A percentile compares a stretch with the other conserved stretches of the same genome.
Conservation (phyloP, 2,329 filamentous ascomycete species). For the Pyrenophora teres region DNA sequence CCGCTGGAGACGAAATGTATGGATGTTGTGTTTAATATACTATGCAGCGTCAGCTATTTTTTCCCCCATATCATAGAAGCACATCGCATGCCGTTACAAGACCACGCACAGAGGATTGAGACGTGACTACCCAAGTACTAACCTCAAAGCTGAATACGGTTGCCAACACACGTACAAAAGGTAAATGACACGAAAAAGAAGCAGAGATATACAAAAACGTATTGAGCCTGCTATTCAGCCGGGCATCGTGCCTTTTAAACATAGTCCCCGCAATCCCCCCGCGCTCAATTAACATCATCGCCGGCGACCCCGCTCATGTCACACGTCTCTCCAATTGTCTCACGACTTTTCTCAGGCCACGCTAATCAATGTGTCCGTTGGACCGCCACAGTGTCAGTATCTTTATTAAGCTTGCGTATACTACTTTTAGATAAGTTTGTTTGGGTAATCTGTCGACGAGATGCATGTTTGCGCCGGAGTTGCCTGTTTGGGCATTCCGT, state of each 20-base stretch:
- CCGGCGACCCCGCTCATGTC: conserved; percentile 12
- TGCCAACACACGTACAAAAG: too few species aligned
- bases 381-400: not conserved
- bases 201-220: too few species aligned
- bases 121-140: too few species aligned
- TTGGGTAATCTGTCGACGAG: conserved; percentile 3
- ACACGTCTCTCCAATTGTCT: not conserved
- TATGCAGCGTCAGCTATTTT: not conserved
- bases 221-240: conserved; percentile 5
- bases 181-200: too few species aligned
- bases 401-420: conserved; percentile 16
- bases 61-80: not conserved
- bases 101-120: too few species aligned
- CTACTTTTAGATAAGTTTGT: conserved; percentile 22
- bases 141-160: too few species aligned
- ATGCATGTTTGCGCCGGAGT: conserved; percentile 25
- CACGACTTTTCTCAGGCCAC: too few species aligned
- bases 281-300: conserved; percentile 17
- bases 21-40: not conserved
- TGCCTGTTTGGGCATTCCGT: conserved; percentile 25
- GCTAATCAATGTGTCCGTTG: too few species aligned
- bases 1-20: too few species aligned
- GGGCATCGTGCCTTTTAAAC: conserved; percentile 25
- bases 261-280: conserved; percentile 19
- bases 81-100: too few species aligned